These are phyloP conservation scores for Podaxis rugospora DNA, from an alignment of 768 basidiomycete genomes.

Conservation along the genomic window DNA sequence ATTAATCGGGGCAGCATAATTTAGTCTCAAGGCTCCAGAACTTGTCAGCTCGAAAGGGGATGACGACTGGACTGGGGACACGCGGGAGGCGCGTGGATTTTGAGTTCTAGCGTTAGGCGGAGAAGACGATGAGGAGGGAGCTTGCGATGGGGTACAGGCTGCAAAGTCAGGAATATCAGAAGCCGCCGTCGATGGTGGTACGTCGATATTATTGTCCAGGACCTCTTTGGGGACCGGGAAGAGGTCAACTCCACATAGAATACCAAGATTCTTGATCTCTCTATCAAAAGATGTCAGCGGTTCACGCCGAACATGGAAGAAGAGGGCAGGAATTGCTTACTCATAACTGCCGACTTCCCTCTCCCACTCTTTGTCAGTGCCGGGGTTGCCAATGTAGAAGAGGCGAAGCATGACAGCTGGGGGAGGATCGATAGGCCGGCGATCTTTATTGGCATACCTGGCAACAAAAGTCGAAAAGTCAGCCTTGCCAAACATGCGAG, in stretches of 20 bases:
- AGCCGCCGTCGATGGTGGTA: slow-evolving; percentile 1
- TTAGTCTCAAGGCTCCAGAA: slow-evolving; percentile 6
- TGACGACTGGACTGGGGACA: neutral
- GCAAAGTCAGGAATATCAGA: slow-evolving; percentile 9
- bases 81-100: slow-evolving; percentile 4
- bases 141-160: slow-evolving; percentile 9
- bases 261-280: slow-evolving; percentile 49
- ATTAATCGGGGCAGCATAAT: slow-evolving; percentile 5
- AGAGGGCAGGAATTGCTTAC: slow-evolving; percentile 25
- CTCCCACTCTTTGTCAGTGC: slow-evolving; percentile 35
- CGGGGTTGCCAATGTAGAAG: slow-evolving; percentile 39
- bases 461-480: slow-evolving; percentile 3
- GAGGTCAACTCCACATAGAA: slow-evolving; percentile 70
- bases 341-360: slow-evolving; percentile 44
- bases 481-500: slow-evolving; percentile 9
- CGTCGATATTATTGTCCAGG: slow-evolving; percentile 7
- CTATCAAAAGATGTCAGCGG: slow-evolving; percentile 24
- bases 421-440: slow-evolving; percentile 67
- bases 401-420: slow-evolving; percentile 50
- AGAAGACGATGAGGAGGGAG: slow-evolving; percentile 4
- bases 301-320: slow-evolving; percentile 7
- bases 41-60: slow-evolving; percentile 3
- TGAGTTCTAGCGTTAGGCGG: slow-evolving; percentile 1
- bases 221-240: slow-evolving; percentile 49
- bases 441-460: slow-evolving; percentile 58